Evolutionary conservation across 1,284 basidiomycete species (phyloP).

Genomic region (Amylostereum chailletii): DNA sequence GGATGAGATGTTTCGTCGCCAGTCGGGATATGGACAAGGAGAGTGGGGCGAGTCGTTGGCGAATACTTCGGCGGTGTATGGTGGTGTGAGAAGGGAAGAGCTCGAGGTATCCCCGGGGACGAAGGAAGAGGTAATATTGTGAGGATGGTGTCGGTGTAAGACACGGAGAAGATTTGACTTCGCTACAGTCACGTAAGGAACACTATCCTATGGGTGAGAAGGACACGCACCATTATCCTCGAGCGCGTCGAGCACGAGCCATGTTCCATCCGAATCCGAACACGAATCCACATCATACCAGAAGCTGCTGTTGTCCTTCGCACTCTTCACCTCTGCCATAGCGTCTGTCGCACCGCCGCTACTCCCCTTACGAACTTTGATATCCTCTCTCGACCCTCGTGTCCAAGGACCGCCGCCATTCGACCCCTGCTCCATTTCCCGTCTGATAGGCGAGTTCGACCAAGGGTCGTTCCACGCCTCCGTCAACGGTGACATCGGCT

Average conservation of each 20-base stretch:
- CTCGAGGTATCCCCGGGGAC: slow-evolving; percentile 20
- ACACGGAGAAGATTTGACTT: slow-evolving; percentile 49
- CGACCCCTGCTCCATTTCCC: not conserved
- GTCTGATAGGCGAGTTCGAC: slow-evolving; percentile 4
- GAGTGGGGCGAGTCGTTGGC: slow-evolving; percentile 6
- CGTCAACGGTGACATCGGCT: slow-evolving; percentile 1
- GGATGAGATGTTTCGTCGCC: slow-evolving; percentile 39
- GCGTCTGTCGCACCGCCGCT: not conserved
- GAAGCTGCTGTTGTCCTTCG: not conserved
- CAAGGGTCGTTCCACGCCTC: slow-evolving; percentile 10
- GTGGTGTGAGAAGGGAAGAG: slow-evolving; percentile 15
- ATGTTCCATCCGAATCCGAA: slow-evolving; percentile 27
- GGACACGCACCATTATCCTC: slow-evolving; percentile 37
- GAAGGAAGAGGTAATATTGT: slow-evolving; percentile 37
- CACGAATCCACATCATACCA: not conserved
- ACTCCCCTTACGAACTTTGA: not conserved
- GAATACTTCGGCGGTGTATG: slow-evolving; percentile 13
- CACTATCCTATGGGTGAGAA: not conserved
- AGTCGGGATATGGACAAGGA: slow-evolving; percentile 51
- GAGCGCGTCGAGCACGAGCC: slow-evolving; percentile 52
- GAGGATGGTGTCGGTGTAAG: slow-evolving; percentile 43
- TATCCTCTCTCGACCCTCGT: not conserved
- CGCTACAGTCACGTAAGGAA: slow-evolving; percentile 24
- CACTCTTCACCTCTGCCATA: not conserved
- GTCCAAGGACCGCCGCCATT: not conserved